Evolutionary conservation across 1,139 yeast genomes (phyloP), one percentile per base, ranked within the genome.

Genomic region (Sugiyamaella castrensis): DNA sequence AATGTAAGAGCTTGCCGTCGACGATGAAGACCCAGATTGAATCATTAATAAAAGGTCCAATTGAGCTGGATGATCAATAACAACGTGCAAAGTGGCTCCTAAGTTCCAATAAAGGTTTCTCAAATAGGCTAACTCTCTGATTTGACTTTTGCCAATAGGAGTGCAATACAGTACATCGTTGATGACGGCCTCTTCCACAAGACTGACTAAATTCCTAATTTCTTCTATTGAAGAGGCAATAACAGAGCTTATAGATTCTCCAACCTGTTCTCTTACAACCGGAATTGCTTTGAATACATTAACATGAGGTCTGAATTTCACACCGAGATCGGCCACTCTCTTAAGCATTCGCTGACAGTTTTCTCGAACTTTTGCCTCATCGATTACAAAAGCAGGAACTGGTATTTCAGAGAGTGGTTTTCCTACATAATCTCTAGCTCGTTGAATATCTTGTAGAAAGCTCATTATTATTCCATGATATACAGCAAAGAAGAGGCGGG

Each of bases 161-260:
- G 85, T 70, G 39, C 88, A 80, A 64, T 75, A 84, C 42, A 80
- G 70, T 8, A 84, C 71, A 61, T 84, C 91, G 4, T 63, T 69
- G 38, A 85, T 72, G 29, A 70, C 59, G 0, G 77, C 77, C 31
- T 71, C 66, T 15, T 71, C 71, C 0, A 65, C 63, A 31, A 77
- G 72, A 39, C 75, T 68, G 1, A 77, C 71, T 34, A 82, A 57
- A 4, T 75, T 71, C 73, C 82, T 76, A 0, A 84, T 84, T 64
- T 85, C 94, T 43, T 71, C 71, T 43, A 84, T 58, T 1, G 92
- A 84, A 0, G 89, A 82, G 0, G 84, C 87, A 15, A 85, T 79
- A 24, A 84, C 72, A 37, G 73, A 69, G 63, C 65, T 30, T 69
- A 77, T 63, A 62, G 79, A 46, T 54, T 66, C 61, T 13, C 78